These are phyloP conservation scores for Aspergillus brunneoviolaceus DNA, from an alignment of 2,329 filamentous ascomycete species.

Conservation along the genomic window DNA sequence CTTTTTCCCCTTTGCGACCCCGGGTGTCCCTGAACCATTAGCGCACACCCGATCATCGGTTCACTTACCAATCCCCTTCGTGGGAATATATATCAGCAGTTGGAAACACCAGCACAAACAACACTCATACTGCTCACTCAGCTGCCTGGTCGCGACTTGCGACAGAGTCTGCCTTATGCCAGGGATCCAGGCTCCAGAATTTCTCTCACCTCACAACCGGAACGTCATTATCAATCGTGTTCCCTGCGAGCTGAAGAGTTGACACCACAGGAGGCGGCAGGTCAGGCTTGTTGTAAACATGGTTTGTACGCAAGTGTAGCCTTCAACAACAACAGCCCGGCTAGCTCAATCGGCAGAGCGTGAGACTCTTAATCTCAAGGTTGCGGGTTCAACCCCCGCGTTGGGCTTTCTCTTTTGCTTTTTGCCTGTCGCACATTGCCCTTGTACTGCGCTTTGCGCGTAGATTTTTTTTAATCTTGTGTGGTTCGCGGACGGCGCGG, in stretches of 20 bases:
- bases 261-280: no score
- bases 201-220: background rate
- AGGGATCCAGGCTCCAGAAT: background rate
- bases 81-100: no score
- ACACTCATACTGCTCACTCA: no score
- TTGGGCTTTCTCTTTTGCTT: slow-evolving; percentile 34
- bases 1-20: background rate
- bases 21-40: no score
- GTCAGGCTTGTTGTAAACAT: background rate
- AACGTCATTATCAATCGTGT: background rate
- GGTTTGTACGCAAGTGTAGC: background rate
- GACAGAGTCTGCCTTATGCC: background rate
- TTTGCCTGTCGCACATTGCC: background rate
- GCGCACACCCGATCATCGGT: no score
- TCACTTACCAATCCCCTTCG: no score
- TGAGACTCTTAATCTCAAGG: slow-evolving; percentile 52
- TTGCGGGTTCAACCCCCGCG: slow-evolving; percentile 46
- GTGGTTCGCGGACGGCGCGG: background rate
- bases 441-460: background rate
- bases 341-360: slow-evolving; percentile 54
- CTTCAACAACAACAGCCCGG: slow-evolving; percentile 32
- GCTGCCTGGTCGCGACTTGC: no score
- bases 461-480: background rate
- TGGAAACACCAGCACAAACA: no score
- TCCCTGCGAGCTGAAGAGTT: background rate